Evolutionary conservation across 2,329 filamentous ascomycete genomes (phyloP).

Genomic region (Talaromyces sp.): DNA sequence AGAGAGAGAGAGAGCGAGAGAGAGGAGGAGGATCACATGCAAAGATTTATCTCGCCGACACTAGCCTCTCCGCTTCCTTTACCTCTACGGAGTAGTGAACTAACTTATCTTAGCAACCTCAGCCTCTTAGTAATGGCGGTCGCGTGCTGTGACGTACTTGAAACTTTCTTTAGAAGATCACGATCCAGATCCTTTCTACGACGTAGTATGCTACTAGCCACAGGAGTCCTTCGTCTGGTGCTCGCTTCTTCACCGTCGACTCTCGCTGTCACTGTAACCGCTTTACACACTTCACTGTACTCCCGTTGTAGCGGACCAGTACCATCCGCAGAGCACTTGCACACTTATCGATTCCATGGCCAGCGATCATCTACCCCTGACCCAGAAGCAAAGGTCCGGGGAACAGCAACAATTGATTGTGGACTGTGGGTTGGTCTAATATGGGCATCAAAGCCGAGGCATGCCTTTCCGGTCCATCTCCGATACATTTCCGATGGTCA

Average conservation of each 20-base stretch:
- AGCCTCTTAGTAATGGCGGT: neutral
- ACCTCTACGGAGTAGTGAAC: neutral
- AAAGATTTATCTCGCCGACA: slow-evolving; percentile 10
- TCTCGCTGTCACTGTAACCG: neutral
- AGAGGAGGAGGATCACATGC: slow-evolving; percentile 17
- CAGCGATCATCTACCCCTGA: slow-evolving; percentile 3
- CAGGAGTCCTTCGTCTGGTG: neutral
- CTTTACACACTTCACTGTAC: neutral
- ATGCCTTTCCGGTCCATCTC: neutral
- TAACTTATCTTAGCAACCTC: too few relatives aligned
- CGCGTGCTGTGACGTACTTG: slow-evolving; percentile 8
- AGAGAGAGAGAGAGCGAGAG: neutral
- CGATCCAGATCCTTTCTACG: neutral
- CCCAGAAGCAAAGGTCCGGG: neutral
- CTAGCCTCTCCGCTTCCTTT: neutral
- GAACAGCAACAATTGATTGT: neutral
- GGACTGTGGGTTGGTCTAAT: neutral
- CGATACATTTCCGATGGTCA: neutral
- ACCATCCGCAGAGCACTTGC: neutral
- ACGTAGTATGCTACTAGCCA: too few relatives aligned
- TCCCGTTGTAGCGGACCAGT: neutral
- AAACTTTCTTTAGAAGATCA: neutral
- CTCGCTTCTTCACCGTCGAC: neutral
- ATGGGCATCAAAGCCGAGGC: slow-evolving; percentile 2
- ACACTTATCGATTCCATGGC: neutral